These are phyloP conservation scores for Vitis hybrid DNA, from an alignment of 177 flowering plant species.

Conservation along the genomic window DNA sequence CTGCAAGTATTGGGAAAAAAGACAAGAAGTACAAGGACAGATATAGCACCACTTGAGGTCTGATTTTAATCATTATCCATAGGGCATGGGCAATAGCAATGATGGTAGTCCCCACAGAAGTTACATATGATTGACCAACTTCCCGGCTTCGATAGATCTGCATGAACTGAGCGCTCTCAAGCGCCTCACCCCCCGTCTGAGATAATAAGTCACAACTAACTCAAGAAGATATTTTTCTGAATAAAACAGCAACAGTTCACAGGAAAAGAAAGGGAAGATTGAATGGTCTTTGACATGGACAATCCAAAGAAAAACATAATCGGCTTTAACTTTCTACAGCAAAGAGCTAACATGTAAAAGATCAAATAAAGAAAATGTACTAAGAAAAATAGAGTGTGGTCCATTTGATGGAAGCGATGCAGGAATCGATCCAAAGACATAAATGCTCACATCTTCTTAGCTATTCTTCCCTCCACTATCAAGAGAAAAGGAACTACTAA, in stretches of 20 bases:
- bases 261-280: neutral
- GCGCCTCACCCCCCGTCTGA: slow-evolving; percentile 35
- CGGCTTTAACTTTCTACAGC: too few relatives aligned
- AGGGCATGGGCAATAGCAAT: slow-evolving; percentile 77
- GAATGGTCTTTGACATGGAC: neutral
- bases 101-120: slow-evolving; percentile 83
- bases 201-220: slow-evolving; percentile 5
- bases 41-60: slow-evolving; percentile 82
- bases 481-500: too few relatives aligned
- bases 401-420: too few relatives aligned
- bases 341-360: too few relatives aligned
- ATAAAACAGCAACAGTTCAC: neutral
- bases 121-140: slow-evolving; percentile 92
- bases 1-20: neutral
- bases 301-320: neutral
- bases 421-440: too few relatives aligned
- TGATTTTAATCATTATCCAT: slow-evolving; percentile 71
- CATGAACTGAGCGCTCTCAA: slow-evolving; percentile 49
- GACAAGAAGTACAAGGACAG: neutral
- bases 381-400: too few relatives aligned
- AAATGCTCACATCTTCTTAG: too few relatives aligned
- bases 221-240: neutral
- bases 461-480: too few relatives aligned
- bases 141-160: slow-evolving; percentile 91
- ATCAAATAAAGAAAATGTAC: too few relatives aligned